Conservation (phyloP, 2,329 filamentous ascomycete genomes). For the Colletotrichum brevisporum region DNA sequence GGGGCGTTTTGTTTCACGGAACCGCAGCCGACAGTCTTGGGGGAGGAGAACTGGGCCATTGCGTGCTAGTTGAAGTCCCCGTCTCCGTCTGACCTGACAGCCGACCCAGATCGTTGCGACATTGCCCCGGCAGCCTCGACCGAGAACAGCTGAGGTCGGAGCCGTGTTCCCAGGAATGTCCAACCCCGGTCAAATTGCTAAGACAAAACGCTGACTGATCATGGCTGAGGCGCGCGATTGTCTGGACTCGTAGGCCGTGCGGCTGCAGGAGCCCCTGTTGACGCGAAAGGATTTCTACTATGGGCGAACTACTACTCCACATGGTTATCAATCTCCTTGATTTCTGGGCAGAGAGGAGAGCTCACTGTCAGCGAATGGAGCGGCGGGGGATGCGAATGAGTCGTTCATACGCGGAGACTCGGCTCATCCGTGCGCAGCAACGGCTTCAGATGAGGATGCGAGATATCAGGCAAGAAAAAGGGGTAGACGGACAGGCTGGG, state of each 20-base stretch:
- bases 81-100: constrained; percentile 16
- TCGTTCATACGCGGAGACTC: not conserved
- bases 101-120: constrained; percentile 20
- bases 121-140: constrained; percentile 10
- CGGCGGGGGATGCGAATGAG: not conserved
- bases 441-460: constrained; percentile 1
- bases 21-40: constrained; percentile 11
- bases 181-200: not conserved
- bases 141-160: constrained; percentile 2
- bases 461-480: constrained; percentile 18
- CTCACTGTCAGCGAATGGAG: not conserved
- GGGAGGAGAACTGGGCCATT: constrained; percentile 5
- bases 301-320: not conserved
- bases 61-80: constrained; percentile 20
- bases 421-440: constrained; percentile 25
- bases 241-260: constrained; percentile 18
- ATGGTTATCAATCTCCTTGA: not conserved
- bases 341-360: not conserved
- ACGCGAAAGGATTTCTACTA: constrained; percentile 2
- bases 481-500: constrained; percentile 2
- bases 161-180: not conserved
- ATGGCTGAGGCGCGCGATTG: constrained; percentile 17
- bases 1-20: constrained; percentile 16
- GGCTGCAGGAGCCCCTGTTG: constrained; percentile 20
- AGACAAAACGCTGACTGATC: constrained; percentile 11